phyloP scores from a whole-genome alignment of 352 stramenopile species.

The Globisporangium splendens region DNA sequence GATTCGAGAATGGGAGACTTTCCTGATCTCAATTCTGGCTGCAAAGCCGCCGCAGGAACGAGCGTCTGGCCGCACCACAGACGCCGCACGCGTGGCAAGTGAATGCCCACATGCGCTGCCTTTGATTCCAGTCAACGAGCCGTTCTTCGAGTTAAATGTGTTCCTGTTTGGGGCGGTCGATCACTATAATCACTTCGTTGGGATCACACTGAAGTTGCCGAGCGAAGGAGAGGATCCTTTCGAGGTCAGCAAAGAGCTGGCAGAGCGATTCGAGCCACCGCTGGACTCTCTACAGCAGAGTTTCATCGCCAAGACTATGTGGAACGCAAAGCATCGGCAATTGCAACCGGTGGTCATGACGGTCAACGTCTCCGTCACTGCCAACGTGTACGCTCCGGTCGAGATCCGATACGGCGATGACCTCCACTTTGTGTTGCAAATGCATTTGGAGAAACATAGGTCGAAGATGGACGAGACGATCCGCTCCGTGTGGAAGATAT shows the following conservation, averaged over 20 bases:
- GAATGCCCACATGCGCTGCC: no score
- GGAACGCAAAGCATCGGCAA: constrained; percentile 27
- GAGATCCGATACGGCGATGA: constrained; percentile 41
- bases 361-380: constrained; percentile 1
- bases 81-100: no score
- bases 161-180: not conserved
- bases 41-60: constrained; percentile 6
- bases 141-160: constrained; percentile 6
- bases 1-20: constrained; percentile 40
- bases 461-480: not conserved
- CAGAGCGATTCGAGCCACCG: constrained; percentile 8
- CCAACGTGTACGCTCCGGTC: no score
- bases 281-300: constrained; percentile 26
- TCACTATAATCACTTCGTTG: not conserved
- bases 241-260: not conserved
- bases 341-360: constrained; percentile 14
- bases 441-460: constrained; percentile 13
- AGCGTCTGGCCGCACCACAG: not conserved
- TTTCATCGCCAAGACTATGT: constrained; percentile 32
- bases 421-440: constrained; percentile 27
- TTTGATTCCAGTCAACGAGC: not conserved
- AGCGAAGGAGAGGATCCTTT: constrained; percentile 22
- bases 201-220: constrained; percentile 2
- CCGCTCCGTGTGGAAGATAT: no score
- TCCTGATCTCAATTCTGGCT: constrained; percentile 24